Evolutionary conservation across 345 rosid genomes (phyloP), one percentile per base, ranked within the genome.

Genomic region (Syzygium aromaticum): DNA sequence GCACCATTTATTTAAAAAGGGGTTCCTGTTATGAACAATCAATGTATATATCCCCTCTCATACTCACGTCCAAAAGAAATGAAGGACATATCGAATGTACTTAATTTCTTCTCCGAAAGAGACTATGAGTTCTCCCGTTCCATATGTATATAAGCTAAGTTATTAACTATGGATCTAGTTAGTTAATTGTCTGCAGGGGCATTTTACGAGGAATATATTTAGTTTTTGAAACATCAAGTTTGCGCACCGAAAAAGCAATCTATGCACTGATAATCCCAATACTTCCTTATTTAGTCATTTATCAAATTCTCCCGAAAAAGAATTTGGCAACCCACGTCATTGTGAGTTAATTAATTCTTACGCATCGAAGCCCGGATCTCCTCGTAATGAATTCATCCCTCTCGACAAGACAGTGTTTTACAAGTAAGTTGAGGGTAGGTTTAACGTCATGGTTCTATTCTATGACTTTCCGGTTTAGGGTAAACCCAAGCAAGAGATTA

Each of bases 321-420:
- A 3, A 54, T 54, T 54, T 3, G 3, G 9, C 7, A 19, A 54
- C 22, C 7, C 56, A 6, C 2, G 5, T 17, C 21, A 19, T 15
- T 7, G 21, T 0, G 22, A 16, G 8, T 53, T 5, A 17, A 53
- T 6, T 6, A 7, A 53, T 53, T 53, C 9, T 54, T 21, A 19
- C 22, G 1, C 0, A 4, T 21, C 0, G 10, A 2, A 21, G 25
- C 8, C 1, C 3, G 3, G 11, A 54, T 54, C 25, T 54, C 25
- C 10, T 54, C 8, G 1, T 7, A 54, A 54, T 7, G 3, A 54
- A 54, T 21, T 54, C 25, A 54, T 54, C 57, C 57, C 57, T 54
- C 57, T 54, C 25, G 7, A 7, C 3, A 19, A 21, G 46, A 43
- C 46, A 43, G 46, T 43, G 1, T 7, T 43, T 43, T 43, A 5